A percentile compares a stretch with the other conserved stretches of the same genome.
These are phyloP conservation scores for Solanum peruvianum DNA, from an alignment of 257 asterid species.

Conservation along the genomic window DNA sequence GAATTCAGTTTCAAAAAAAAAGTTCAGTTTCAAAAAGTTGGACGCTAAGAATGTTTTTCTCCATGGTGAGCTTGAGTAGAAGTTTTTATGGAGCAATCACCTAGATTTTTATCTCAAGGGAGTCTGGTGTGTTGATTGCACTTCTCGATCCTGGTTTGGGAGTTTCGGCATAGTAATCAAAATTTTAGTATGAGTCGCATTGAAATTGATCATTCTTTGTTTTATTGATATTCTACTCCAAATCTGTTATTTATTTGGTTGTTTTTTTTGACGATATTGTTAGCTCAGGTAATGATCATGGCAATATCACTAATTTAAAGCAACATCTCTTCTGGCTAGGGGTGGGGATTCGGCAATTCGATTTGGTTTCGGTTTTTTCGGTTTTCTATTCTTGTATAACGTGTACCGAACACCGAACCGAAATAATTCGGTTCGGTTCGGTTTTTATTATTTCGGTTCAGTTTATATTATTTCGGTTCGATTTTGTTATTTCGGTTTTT, in stretches of 20 bases:
- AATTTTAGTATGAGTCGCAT: not conserved
- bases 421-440: no score
- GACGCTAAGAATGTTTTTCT: not conserved
- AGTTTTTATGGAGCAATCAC: not conserved
- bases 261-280: not conserved
- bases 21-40: no score
- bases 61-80: not conserved
- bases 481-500: no score
- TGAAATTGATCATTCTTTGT: not conserved
- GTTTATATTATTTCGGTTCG: no score
- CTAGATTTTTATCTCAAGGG: not conserved
- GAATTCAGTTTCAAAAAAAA: no score
- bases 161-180: not conserved
- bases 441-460: no score
- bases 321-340: not conserved
- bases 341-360: no score
- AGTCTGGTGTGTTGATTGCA: not conserved
- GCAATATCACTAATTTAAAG: not conserved
- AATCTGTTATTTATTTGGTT: not conserved
- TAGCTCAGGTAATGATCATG: not conserved
- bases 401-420: no score
- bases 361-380: no score
- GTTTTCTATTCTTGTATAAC: no score
- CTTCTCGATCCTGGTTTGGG: not conserved
- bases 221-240: not conserved